A percentile compares a stretch with the other conserved stretches of the same genome.
These are phyloP conservation scores for Xylaria nigripes DNA, from an alignment of 495 filamentous ascomycete genomes.

Conservation along the genomic window DNA sequence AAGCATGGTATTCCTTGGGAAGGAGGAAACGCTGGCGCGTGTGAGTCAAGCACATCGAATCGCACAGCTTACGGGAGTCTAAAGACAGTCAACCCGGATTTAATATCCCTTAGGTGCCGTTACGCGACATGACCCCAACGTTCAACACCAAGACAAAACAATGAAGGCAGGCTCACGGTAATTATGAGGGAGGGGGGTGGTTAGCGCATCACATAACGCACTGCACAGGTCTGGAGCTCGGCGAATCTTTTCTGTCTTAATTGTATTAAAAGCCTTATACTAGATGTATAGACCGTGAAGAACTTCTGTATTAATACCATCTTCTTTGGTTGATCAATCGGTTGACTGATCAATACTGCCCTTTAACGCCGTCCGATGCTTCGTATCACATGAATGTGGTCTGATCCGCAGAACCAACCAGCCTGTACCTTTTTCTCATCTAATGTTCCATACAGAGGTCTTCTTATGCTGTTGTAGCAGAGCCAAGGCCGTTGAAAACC, in stretches of 20 bases:
- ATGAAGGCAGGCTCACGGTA: neutral
- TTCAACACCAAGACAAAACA: neutral
- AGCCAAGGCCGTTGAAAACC: constrained; percentile 65
- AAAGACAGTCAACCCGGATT: neutral
- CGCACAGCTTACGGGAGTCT: constrained; percentile 3
- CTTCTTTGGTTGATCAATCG: neutral
- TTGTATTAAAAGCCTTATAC: constrained; percentile 5
- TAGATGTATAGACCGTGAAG: constrained; percentile 2
- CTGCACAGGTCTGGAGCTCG: neutral
- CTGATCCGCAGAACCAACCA: neutral
- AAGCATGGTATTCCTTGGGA: constrained; percentile 57
- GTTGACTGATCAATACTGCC: neutral
- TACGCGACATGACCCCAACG: too few relatives aligned
- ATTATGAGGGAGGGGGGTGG: neutral
- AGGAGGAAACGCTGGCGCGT: constrained; percentile 48
- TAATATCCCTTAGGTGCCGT: too few relatives aligned
- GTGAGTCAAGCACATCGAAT: constrained; percentile 38
- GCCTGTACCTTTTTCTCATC: neutral
- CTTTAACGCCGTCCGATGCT: constrained; percentile 10
- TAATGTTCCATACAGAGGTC: neutral
- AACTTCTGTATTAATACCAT: constrained; percentile 9
- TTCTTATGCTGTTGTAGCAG: constrained; percentile 7
- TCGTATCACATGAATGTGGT: constrained; percentile 7
- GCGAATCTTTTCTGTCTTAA: neutral
- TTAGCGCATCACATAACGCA: neutral